A percentile compares a stretch with the other conserved stretches of the same genome.
Evolutionary conservation across 306 rosid species (phyloP).

Genomic region (Trichosanthes truncata): DNA sequence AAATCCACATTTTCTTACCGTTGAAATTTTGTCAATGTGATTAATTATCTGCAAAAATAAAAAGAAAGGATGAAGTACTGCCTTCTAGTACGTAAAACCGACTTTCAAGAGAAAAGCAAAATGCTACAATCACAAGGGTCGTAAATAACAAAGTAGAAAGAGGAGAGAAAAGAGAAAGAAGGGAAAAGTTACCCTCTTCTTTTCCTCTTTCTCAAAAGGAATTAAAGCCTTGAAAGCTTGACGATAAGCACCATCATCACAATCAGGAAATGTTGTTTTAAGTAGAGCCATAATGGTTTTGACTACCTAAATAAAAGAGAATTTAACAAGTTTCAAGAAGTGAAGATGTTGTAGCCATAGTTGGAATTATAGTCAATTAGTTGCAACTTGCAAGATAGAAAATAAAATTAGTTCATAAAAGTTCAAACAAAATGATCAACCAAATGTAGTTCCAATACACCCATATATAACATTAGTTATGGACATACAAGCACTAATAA

Average conservation of each 20-base stretch:
- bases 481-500: neutral
- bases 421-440: neutral
- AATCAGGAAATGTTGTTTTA: conserved; percentile 54
- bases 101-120: neutral
- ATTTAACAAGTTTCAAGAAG: neutral
- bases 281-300: conserved; percentile 75
- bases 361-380: neutral
- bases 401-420: neutral
- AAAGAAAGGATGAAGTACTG: conserved; percentile 10
- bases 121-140: neutral
- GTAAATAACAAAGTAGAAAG: conserved; percentile 3
- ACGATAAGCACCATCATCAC: conserved; percentile 65
- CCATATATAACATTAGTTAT: neutral
- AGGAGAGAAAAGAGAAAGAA: neutral
- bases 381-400: neutral
- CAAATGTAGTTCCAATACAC: neutral
- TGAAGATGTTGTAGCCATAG: neutral
- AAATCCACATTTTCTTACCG: conserved; percentile 66
- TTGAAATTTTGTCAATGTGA: conserved; percentile 70
- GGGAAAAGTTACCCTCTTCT: conserved; percentile 49
- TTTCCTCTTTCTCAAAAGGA: conserved; percentile 74
- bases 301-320: conserved; percentile 53
- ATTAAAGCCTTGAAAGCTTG: conserved; percentile 80
- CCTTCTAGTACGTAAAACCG: neutral
- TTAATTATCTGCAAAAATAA: conserved; percentile 49